These are phyloP conservation scores for Trichaptum fuscoviolaceum DNA, from an alignment of 768 basidiomycete species.

Conservation along the genomic window DNA sequence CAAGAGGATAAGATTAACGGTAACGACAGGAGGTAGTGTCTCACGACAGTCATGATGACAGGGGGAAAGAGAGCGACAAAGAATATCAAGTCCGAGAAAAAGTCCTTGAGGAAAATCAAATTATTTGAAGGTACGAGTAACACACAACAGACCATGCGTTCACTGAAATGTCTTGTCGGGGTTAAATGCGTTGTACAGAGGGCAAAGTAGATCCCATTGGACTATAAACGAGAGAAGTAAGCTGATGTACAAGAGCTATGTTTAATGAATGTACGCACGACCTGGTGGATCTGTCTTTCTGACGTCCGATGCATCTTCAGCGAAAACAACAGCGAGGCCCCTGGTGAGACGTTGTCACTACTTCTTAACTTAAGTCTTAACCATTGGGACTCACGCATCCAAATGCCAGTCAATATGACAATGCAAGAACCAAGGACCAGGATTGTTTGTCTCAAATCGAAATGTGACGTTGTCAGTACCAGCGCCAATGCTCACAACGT, in stretches of 20 bases:
- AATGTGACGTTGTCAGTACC: slow-evolving; percentile 12
- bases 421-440: slow-evolving; percentile 45
- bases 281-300: neutral
- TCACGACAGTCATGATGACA: no score
- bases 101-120: no score
- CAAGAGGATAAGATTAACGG: no score
- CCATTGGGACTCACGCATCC: slow-evolving; percentile 20
- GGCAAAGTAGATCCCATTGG: slow-evolving; percentile 33
- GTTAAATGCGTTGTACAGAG: slow-evolving; percentile 23
- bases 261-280: neutral
- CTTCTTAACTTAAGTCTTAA: neutral
- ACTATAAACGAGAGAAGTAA: slow-evolving; percentile 12
- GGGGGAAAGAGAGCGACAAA: no score
- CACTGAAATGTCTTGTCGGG: neutral
- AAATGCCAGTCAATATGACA: slow-evolving; percentile 44
- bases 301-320: slow-evolving; percentile 25
- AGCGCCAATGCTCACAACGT: slow-evolving; percentile 3
- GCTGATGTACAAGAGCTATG: slow-evolving; percentile 20
- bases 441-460: slow-evolving; percentile 5
- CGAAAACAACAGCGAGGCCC: slow-evolving; percentile 39
- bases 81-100: no score
- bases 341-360: neutral
- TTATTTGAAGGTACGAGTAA: no score
- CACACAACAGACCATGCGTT: no score
- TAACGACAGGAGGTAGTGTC: no score